Evolutionary conservation across 2,329 filamentous ascomycete genomes (phyloP).

Genomic region (Diaporthe eres): DNA sequence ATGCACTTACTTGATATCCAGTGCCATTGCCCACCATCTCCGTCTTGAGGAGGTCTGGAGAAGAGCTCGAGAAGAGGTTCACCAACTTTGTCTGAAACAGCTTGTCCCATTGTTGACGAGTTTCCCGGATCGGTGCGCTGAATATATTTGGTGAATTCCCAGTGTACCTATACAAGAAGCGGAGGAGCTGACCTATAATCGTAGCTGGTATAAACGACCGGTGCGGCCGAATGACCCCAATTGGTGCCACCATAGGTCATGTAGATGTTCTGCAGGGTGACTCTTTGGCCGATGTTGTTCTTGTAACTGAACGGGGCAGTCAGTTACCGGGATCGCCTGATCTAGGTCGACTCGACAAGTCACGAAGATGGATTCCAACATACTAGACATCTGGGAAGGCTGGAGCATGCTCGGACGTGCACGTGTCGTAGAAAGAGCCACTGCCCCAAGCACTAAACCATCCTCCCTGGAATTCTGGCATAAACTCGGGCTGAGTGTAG

Average conservation of each 20-base stretch:
- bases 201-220: conserved; percentile 63
- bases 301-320: conserved; percentile 56
- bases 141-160: neutral
- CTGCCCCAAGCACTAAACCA: conserved; percentile 68
- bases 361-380: neutral
- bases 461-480: conserved; percentile 68
- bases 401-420: conserved; percentile 59
- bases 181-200: conserved; percentile 51
- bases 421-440: conserved; percentile 64
- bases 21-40: conserved; percentile 70
- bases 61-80: conserved; percentile 67
- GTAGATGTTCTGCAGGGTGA: conserved; percentile 64
- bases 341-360: too few relatives aligned
- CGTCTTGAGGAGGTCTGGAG: conserved; percentile 64
- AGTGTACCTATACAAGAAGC: neutral
- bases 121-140: conserved; percentile 66
- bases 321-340: neutral
- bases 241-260: conserved; percentile 70
- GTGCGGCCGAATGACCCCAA: conserved; percentile 66
- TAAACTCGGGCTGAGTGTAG: conserved; percentile 65
- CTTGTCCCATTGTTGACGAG: conserved; percentile 65
- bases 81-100: conserved; percentile 69
- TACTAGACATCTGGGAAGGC: conserved; percentile 66
- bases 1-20: conserved; percentile 50
- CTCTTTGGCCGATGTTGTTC: conserved; percentile 65